Percentiles rank a stretch among this genome's conserved stretches.
Conservation (phyloP, 352 stramenopile genomes). For the Globisporangium radiosum region DNA sequence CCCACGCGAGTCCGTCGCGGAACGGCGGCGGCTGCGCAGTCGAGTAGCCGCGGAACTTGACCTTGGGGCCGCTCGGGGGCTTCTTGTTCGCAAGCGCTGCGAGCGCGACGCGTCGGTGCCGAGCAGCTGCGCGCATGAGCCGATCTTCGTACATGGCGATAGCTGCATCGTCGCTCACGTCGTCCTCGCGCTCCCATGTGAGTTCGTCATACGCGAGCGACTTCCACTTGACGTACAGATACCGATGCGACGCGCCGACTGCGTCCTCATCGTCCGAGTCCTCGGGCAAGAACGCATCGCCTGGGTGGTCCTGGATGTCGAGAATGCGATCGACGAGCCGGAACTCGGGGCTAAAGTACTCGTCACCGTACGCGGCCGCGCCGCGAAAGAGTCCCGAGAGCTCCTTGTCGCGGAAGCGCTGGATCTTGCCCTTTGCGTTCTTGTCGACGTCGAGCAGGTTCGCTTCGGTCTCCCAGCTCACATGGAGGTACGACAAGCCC, state of each 20-base stretch:
- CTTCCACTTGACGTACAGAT: conserved; percentile 99
- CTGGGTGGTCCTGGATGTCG: conserved; percentile 71
- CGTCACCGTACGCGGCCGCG: conserved; percentile 55
- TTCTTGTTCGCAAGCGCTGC: conserved; percentile 5
- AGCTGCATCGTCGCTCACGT: conserved; percentile 88
- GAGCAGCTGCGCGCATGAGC: conserved; percentile 38
- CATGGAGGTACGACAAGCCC: conserved; percentile 84
- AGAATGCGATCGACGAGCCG: conserved; percentile 86
- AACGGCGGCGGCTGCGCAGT: conserved; percentile 45
- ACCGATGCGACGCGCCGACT: conserved; percentile 47
- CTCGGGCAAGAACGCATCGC: conserved; percentile 56
- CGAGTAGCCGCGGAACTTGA: conserved; percentile 72
- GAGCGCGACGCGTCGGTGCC: conserved; percentile 41
- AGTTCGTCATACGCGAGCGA: conserved; percentile 95
- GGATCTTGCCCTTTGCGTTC: conserved; percentile 81
- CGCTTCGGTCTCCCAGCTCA: conserved; percentile 87
- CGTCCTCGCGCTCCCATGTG: conserved; percentile 97
- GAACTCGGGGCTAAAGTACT: conserved; percentile 90
- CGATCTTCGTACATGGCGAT: conserved; percentile 77
- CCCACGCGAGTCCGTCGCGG: conserved; percentile 52
- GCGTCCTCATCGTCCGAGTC: conserved; percentile 31
- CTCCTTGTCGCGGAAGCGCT: conserved; percentile 82
- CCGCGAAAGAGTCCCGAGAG: conserved; percentile 36
- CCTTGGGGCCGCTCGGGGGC: conserved; percentile 41
- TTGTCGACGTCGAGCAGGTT: conserved; percentile 79